A percentile compares a stretch with the other conserved stretches of the same genome.
Conservation (phyloP, 2,329 filamentous ascomycete species). For the Penicillium carneum region DNA sequence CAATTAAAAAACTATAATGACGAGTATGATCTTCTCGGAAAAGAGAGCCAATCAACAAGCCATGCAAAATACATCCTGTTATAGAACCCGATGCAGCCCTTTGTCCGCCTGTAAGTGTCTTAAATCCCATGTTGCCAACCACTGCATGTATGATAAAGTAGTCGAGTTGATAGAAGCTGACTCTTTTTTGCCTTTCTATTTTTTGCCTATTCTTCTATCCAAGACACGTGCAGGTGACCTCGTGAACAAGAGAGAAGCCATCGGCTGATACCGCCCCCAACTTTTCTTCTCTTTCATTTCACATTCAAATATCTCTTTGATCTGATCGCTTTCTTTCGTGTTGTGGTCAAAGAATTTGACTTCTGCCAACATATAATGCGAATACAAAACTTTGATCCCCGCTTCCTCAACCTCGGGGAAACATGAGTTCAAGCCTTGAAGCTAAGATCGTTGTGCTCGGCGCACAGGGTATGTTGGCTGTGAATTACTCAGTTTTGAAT, state of each 20-base stretch:
- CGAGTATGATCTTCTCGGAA: not conserved
- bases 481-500: not conserved
- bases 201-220: not conserved
- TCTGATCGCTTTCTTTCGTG: not conserved
- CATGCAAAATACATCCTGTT: not conserved
- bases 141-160: not conserved
- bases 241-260: constrained; percentile 3
- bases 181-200: not conserved
- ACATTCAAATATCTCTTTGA: not conserved
- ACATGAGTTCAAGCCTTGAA: constrained; percentile 59
- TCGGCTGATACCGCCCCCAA: constrained; percentile 9
- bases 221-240: constrained; percentile 9
- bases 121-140: constrained; percentile 7
- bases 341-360: not conserved
- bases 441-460: constrained; percentile 62
- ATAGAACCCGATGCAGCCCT: not conserved
- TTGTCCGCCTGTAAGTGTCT: not conserved
- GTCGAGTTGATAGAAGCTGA: not conserved
- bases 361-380: constrained; percentile 40
- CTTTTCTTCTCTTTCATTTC: constrained; percentile 2
- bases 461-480: constrained; percentile 53
- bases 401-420: constrained; percentile 40
- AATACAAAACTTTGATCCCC: constrained; percentile 38
- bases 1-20: not conserved
- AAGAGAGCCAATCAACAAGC: not conserved